Evolutionary conservation across 176 grass and related monocot genomes (phyloP), one percentile per base, ranked within the genome.

Genomic region (Secale cereale): DNA sequence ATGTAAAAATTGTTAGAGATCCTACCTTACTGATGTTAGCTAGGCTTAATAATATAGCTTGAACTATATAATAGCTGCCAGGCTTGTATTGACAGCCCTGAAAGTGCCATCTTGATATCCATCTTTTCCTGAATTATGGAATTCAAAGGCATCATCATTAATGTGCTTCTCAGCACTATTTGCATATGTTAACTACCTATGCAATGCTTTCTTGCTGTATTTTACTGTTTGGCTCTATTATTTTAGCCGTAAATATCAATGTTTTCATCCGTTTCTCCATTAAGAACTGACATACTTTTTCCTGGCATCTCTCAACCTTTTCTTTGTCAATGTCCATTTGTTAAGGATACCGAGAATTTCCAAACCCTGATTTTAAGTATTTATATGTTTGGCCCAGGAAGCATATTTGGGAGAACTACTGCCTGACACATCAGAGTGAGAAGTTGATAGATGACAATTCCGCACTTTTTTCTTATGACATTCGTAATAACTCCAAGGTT

Each of bases 391-490:
- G 57, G 30, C 78, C 22, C 83, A 92, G 93, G 96, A 98, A 92
- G 59, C 93, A 98, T 87, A 85, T 98, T 79, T 95, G 96, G 96
- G 91, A 82, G 16, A 98, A 94, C 81, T 94, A 94, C 81, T 98
- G 93, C 65, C 66, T 98, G 48, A 71, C 77, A 76, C 74, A 88
- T 62, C 79, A 92, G 26, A 93, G 84, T 61, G 91, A 92, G 33
- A 98, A 95, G 90, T 69, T 98, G 79, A 77, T 92, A 85, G 87
- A 98, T 87, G 91, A 98, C 20, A 90, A 93, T 68, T 92, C 85
- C 29, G 10, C 52, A 40, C 93, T 98, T 79, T 88, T 85, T 86
- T 80, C 83, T 67, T 65, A 90, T 72, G 93, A 70, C 1, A 48
- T 98, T 76, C 68, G 48, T 28, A 94, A 92, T 61, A 98, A 92